Conservation (phyloP, 169 alveolate species). For the Cryptosporidium tyzzeri region DNA sequence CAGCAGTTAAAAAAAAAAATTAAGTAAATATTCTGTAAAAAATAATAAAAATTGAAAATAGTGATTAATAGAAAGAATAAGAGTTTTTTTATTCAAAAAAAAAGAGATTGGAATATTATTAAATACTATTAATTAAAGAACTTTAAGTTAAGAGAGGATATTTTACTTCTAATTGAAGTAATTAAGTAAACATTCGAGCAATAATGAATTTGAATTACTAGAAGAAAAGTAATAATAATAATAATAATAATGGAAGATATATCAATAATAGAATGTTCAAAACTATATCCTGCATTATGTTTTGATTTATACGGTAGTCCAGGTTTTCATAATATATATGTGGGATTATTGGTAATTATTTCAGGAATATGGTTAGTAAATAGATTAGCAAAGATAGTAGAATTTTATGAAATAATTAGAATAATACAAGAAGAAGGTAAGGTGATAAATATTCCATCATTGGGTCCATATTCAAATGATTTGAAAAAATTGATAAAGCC, state of each 20-base stretch:
- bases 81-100: not conserved
- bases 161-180: not conserved
- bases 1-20: not conserved
- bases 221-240: not conserved
- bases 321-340: slow-evolving; percentile 50
- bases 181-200: not conserved
- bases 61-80: not conserved
- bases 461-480: slow-evolving; percentile 74
- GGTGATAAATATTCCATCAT: slow-evolving; percentile 21
- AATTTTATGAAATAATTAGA: slow-evolving; percentile 55
- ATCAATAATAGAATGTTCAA: slow-evolving; percentile 21
- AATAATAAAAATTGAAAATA: not conserved
- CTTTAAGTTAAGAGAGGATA: not conserved
- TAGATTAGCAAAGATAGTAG: slow-evolving; percentile 28
- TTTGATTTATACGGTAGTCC: slow-evolving; percentile 58
- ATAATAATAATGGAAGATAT: not conserved
- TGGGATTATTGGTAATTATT: slow-evolving; percentile 9
- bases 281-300: slow-evolving; percentile 45
- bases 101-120: not conserved
- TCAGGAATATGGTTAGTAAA: slow-evolving; percentile 2
- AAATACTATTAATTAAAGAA: not conserved
- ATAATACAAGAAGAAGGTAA: slow-evolving; percentile 47
- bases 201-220: not conserved
- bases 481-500: slow-evolving; percentile 26
- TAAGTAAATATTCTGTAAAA: not conserved